Evolutionary conservation across 805 yeast species (phyloP).

Genomic region (Starmerella apicola): DNA sequence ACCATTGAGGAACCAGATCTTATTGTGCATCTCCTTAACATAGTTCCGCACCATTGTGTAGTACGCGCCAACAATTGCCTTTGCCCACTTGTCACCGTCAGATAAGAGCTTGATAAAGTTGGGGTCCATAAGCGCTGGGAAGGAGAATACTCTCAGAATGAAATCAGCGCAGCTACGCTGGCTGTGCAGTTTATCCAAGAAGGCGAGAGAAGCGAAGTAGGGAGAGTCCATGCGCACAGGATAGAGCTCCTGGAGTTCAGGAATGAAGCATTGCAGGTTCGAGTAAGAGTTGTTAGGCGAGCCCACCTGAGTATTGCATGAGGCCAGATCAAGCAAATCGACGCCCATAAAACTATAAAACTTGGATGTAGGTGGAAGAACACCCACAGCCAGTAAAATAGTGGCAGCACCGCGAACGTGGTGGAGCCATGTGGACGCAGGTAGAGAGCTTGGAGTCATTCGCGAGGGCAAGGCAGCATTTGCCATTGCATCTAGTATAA

Average conservation of each 20-base stretch:
- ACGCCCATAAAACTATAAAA: conserved; percentile 66
- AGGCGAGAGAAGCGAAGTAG: conserved; percentile 74
- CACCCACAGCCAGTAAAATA: conserved; percentile 92
- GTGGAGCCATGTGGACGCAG: conserved; percentile 93
- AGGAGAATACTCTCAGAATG: conserved; percentile 75
- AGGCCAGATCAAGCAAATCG: conserved; percentile 81
- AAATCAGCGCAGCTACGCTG: conserved; percentile 79
- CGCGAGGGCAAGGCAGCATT: conserved; percentile 57
- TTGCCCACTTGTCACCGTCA: conserved; percentile 76
- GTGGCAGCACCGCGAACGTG: conserved; percentile 97
- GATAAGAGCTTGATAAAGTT: conserved; percentile 62
- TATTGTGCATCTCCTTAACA: conserved; percentile 76
- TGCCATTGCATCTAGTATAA: conserved; percentile 88
- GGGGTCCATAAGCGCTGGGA: conserved; percentile 83
- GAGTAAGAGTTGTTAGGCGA: conserved; percentile 9
- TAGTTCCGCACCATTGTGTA: conserved; percentile 69
- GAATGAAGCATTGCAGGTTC: conserved; percentile 55
- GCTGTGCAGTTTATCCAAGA: conserved; percentile 61
- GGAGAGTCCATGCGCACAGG: conserved; percentile 79
- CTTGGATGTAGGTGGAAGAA: conserved; percentile 55
- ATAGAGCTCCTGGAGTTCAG: conserved; percentile 68
- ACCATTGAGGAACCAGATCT: conserved; percentile 90
- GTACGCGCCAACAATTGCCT: conserved; percentile 82
- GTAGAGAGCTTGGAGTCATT: conserved; percentile 44
- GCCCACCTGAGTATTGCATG: conserved; percentile 23